These are phyloP conservation scores for Xylariaceae sp. DNA, from an alignment of 2,329 filamentous ascomycete species.

Conservation along the genomic window DNA sequence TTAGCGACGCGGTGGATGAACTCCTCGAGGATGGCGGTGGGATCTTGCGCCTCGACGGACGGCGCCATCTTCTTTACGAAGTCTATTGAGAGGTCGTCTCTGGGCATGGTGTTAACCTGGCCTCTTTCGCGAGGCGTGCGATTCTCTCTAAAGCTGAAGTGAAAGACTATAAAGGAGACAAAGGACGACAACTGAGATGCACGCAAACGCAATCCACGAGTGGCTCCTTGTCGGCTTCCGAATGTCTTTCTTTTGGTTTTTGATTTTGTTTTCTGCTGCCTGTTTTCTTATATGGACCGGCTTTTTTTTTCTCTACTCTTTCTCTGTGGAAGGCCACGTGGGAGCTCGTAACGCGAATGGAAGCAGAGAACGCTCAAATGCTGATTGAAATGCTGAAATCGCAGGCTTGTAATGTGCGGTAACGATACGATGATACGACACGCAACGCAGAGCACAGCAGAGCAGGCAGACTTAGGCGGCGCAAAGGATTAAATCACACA, in stretches of 20 bases:
- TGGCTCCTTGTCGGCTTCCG: slow-evolving; percentile 2
- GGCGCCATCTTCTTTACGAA: slow-evolving; percentile 62
- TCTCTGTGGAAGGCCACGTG: slow-evolving; percentile 23
- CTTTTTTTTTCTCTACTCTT: slow-evolving; percentile 21
- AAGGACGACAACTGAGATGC: slow-evolving; percentile 8
- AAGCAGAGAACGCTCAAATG: not conserved
- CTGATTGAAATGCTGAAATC: not conserved
- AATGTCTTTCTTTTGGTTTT: slow-evolving; percentile 28
- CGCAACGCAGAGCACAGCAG: slow-evolving; percentile 16
- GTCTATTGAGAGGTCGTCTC: slow-evolving; percentile 68
- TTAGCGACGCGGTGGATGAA: slow-evolving; percentile 72
- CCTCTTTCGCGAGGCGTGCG: slow-evolving; percentile 29
- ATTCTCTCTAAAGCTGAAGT: slow-evolving; percentile 11
- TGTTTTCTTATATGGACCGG: slow-evolving; percentile 13
- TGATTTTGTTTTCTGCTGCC: slow-evolving; percentile 30
- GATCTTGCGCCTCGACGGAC: slow-evolving; percentile 54
- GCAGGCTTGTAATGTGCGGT: slow-evolving; percentile 1
- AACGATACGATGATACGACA: not conserved
- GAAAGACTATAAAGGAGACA: not conserved
- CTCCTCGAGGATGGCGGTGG: slow-evolving; percentile 69
- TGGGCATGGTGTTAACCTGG: slow-evolving; percentile 61
- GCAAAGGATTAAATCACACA: slow-evolving; percentile 22
- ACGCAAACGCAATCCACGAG: slow-evolving; percentile 6
- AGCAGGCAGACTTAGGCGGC: not conserved
- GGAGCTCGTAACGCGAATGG: slow-evolving; percentile 7